phyloP scores from a whole-genome alignment of 176 grass and related monocot species.

The Musa beccarii region DNA sequence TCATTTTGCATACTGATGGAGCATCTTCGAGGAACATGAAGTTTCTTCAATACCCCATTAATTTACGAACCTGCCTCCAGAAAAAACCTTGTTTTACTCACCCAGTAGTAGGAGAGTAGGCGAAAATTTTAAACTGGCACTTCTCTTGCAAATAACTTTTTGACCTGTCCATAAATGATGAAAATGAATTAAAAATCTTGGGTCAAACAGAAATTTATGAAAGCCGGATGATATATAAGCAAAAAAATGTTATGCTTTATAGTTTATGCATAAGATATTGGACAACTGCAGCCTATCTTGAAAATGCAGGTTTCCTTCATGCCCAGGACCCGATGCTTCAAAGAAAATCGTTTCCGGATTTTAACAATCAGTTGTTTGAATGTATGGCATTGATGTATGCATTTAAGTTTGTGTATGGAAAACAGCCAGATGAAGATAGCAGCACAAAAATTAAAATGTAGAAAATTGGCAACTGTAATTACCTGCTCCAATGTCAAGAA shows the following conservation, averaged over 20 bases:
- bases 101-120: neutral
- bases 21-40: too few relatives aligned
- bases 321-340: too few relatives aligned
- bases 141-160: conserved; percentile 8
- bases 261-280: neutral
- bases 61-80: neutral
- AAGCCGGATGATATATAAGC: neutral
- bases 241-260: neutral
- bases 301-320: neutral
- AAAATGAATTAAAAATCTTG: neutral
- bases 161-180: neutral
- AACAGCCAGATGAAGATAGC: neutral
- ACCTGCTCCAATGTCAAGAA: conserved; percentile 92
- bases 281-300: neutral
- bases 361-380: too few relatives aligned
- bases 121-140: neutral
- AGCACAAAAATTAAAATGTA: neutral
- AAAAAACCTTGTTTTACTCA: neutral
- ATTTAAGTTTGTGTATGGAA: too few relatives aligned
- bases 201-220: neutral
- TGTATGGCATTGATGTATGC: too few relatives aligned
- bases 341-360: too few relatives aligned
- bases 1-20: too few relatives aligned
- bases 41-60: too few relatives aligned
- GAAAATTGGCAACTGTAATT: neutral